Evolutionary conservation across 2,329 filamentous ascomycete species (phyloP), one percentile per base, ranked within the genome.

Genomic region (Apiospora aurea): DNA sequence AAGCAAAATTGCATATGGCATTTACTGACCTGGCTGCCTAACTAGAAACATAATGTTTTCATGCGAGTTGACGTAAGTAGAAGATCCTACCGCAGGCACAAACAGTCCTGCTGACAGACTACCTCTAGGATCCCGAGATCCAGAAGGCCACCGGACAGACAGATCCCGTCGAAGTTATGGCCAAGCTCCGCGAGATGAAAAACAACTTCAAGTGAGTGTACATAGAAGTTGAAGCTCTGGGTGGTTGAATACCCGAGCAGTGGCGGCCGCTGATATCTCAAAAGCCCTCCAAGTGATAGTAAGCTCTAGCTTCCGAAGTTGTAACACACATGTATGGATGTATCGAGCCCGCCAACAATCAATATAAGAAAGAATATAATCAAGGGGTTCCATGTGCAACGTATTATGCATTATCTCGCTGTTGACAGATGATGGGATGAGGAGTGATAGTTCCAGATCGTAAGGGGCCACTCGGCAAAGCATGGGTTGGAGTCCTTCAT

Each of bases 31-130:
- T 41, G 14, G 24, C 21, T 21, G 4, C 24, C 24, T 5, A 61
- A 43, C 61, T 74, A 96, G 93, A 85, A 93, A 84, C 95, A 98
- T 82, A 99, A 99, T 79, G 94, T 97, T 1, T 99, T 99, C 79
- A 98, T 99, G 96, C 89, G 93, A 76, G 88, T 97, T 47, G 87
- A 92, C 77, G 93, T 94, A 84, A 85, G 90, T 83, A 24, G 44
- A 10, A 13, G 11, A 46, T n/a, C 18, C 13, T 2, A n/a, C n/a
- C 1, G 49, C 14, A n/a, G 26, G 13, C 24, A 6, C 5, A 38
- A 16, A 11, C 4, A 14, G 6, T 47, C n/a, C 41, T 3, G 46
- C 73, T 78, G 41, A 79, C 71, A 18, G 10, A 29, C 5, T 26
- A 14, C 38, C 10, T 38, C 14, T 71, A 95, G 89, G 95, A 98